These are phyloP conservation scores for Sapria himalayana DNA, from an alignment of 345 rosid genomes.

Conservation along the genomic window DNA sequence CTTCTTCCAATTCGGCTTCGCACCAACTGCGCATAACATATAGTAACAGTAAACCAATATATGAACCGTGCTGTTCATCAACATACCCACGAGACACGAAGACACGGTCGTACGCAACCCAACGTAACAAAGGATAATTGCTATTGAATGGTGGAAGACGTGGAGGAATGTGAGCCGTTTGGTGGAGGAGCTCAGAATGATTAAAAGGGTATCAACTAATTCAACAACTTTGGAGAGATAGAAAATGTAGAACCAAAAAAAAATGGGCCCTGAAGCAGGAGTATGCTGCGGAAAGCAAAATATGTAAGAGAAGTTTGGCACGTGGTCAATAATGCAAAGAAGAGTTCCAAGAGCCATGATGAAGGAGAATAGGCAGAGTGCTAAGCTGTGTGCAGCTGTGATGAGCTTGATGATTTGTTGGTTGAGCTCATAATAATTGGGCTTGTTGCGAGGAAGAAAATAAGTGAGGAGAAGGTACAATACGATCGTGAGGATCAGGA, in stretches of 20 bases:
- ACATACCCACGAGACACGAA: slow-evolving; percentile 26
- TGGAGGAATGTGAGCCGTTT: slow-evolving; percentile 43
- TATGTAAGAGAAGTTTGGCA: slow-evolving; percentile 14
- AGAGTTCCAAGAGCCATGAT: slow-evolving; percentile 53
- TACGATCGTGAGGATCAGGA: slow-evolving; percentile 24
- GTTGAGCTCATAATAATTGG: slow-evolving; percentile 14
- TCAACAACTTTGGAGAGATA: slow-evolving; percentile 48
- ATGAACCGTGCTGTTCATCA: slow-evolving; percentile 34
- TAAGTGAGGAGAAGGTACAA: slow-evolving; percentile 33
- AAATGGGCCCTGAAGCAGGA: slow-evolving; percentile 27
- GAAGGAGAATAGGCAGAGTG: slow-evolving; percentile 37
- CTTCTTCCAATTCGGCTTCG: slow-evolving; percentile 45
- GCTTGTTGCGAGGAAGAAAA: slow-evolving; percentile 17
- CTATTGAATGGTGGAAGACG: slow-evolving; percentile 51
- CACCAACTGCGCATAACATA: slow-evolving; percentile 21
- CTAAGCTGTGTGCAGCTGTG: slow-evolving; percentile 52
- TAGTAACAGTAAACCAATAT: slow-evolving; percentile 48
- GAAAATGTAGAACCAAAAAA: slow-evolving; percentile 50
- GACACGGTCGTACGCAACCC: slow-evolving; percentile 28
- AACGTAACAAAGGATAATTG: slow-evolving; percentile 36
- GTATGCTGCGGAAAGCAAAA: slow-evolving; percentile 33
- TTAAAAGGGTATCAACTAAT: slow-evolving; percentile 35
- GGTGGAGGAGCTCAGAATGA: slow-evolving; percentile 21
- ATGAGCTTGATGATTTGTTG: slow-evolving; percentile 41
- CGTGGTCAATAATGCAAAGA: slow-evolving; percentile 21